phyloP scores from a whole-genome alignment of 2,329 filamentous ascomycete genomes.

The Alternaria viburni region DNA sequence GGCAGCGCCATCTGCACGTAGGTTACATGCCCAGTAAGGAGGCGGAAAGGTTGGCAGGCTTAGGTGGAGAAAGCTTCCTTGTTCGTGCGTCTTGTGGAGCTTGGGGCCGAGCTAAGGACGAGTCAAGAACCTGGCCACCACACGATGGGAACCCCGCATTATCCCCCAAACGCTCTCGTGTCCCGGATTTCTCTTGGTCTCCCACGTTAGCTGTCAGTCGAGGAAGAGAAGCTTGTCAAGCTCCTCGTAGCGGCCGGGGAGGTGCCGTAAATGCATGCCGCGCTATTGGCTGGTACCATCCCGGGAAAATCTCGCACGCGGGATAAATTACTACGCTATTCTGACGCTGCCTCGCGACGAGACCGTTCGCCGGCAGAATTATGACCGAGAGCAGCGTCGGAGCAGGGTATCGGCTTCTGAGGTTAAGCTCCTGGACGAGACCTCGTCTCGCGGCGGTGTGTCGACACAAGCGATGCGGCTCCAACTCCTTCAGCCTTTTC shows the following conservation, averaged over 20 bases:
- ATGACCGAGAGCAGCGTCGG: background rate
- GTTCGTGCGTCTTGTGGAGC: conserved; percentile 14
- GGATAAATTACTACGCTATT: background rate
- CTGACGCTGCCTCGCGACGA: conserved; percentile 11
- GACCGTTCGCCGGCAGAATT: conserved; percentile 1
- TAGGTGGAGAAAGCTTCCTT: conserved; percentile 28
- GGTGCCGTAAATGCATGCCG: background rate
- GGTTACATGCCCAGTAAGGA: conserved; percentile 22
- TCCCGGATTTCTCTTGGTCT: background rate
- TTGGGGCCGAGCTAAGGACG: conserved; percentile 12
- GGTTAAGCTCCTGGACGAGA: conserved; percentile 15
- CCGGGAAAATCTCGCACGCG: background rate
- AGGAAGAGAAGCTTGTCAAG: background rate
- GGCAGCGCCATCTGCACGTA: background rate
- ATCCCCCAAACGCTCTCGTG: conserved; percentile 9
- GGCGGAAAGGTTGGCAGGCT: conserved; percentile 17
- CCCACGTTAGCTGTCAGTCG: background rate
- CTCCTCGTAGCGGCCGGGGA: background rate
- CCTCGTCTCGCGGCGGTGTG: conserved; percentile 17
- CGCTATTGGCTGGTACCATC: background rate
- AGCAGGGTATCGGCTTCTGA: background rate
- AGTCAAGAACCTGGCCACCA: conserved; percentile 4
- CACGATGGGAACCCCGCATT: conserved; percentile 10
- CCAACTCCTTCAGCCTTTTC: conserved; percentile 57
- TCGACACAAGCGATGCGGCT: conserved; percentile 21